Base-by-base conservation (phyloP, 306 rosid species). In the Calophaca sinica region DNA sequence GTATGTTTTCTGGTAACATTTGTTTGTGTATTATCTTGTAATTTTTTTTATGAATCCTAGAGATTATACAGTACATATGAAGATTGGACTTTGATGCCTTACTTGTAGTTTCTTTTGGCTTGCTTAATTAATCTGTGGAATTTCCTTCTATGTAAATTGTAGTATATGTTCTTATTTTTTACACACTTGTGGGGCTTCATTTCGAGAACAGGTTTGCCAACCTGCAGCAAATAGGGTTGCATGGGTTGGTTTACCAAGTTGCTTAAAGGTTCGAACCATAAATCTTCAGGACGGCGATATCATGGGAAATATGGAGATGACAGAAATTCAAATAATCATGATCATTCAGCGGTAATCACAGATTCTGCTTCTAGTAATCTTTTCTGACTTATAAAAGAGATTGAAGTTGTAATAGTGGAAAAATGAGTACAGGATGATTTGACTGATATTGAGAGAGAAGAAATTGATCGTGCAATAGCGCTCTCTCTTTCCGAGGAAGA, bases 201-300 rank as follows among this genome's bases (percentile, higher is more conserved):
- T 82, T 81, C 87, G 78, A 89, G 84, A 68, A 80, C 45, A 77
- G 77, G 79, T 76, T 80, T 69, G 76, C 78, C 65, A 69, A 68
- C 71, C 62, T 11, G 49, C 36, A 31, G 76, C 38, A 7, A 64
- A 55, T 65, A 77, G 83, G 28, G 73, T 52, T 55, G 76, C 75
- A 65, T 96, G 99, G 91, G 90, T 81, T 92, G 98, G 99, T 84
- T 93, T 79, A 88, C 91, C 70, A 92, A 96, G 76, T 52, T 96
- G 81, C 79, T 96, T 32, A 96, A 86, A 83, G 99, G 99, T 68
- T 83, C 96, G 52, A 80, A 80, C 80, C 84, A 75, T 79, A 89
- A 78, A 73, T 76, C 59, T 80, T 87, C 88, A 7, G 74, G 86
- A 26, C 88, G 90, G 51, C 79, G 44, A 20, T 76, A 87, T 74